Evolutionary conservation across 441 rosid genomes (phyloP).

Genomic region (Codiaeum variegatum): DNA sequence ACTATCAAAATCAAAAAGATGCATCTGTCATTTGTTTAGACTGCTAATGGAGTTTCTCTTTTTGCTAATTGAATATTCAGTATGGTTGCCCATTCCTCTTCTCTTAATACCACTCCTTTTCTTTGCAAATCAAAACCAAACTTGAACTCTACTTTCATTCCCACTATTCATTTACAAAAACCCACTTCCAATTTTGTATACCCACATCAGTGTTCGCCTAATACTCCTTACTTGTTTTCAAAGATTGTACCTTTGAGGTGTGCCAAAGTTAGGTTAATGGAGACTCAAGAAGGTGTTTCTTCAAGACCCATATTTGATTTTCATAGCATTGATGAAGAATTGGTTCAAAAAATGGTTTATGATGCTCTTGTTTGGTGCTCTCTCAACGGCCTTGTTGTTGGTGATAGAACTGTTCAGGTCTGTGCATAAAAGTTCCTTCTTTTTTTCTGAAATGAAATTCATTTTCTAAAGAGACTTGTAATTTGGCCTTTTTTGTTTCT

Average conservation of each 20-base stretch:
- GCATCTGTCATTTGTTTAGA: no score
- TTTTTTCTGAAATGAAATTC: background rate
- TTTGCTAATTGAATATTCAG: no score
- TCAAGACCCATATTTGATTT: conserved; percentile 40
- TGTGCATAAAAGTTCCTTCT: background rate
- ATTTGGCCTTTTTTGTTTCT: background rate
- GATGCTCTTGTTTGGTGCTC: conserved; percentile 99
- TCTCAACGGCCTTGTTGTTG: conserved; percentile 89
- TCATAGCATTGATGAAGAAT: conserved; percentile 47
- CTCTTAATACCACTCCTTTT: no score
- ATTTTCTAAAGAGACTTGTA: background rate
- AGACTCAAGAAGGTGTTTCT: conserved; percentile 28
- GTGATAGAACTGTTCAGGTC: conserved; percentile 72
- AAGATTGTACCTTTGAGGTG: conserved; percentile 41
- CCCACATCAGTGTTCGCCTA: conserved; percentile 6
- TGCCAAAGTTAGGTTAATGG: conserved; percentile 45
- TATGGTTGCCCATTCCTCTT: no score
- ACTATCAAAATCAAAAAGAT: no score
- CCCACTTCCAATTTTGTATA: conserved; percentile 10
- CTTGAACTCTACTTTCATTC: conserved; percentile 17
- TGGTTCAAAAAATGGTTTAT: conserved; percentile 63
- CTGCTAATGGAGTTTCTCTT: no score
- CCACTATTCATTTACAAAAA: conserved; percentile 9
- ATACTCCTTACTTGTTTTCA: conserved; percentile 14
- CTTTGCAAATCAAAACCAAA: conserved; percentile 17